Evolutionary conservation across 345 rosid genomes (phyloP), one percentile per base, ranked within the genome.

Genomic region (Populus pruinosa): DNA sequence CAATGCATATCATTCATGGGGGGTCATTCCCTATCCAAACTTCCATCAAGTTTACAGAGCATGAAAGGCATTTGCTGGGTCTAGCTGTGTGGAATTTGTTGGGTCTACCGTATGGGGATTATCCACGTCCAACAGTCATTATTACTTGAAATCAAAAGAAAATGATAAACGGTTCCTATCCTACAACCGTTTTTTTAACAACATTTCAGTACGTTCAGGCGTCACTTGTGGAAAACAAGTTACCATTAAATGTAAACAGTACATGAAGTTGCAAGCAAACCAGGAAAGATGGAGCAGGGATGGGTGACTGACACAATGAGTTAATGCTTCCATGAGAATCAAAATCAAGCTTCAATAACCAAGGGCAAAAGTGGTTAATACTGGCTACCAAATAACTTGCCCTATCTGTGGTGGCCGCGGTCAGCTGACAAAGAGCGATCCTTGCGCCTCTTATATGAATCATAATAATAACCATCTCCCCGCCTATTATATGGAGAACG

Each of bases 401-500:
- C 20, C 75, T 78, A 82, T 77, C 86, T 80, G 1, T 59, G 70
- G 62, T 78, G 55, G 55, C 81, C 66, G 8, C 78, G 78, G 4
- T 82, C 80, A 29, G 83, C 82, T 13, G 86, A 86, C 73, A 79
- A 10, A 12, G 85, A 81, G 39, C 76, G 76, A 20, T 84, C 88
- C 80, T 84, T 64, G 74, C 71, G 89, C 31, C 89, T 83, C 83
- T 77, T 84, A 50, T 78, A 23, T 1, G 87, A 75, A 77, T 86
- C 87, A 25, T 81, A 69, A 21, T 81, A 69, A 21, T 70, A 62
- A 72, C 79, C 82, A 33, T 71, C 88, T 74, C 71, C 76, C 82
- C 85, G 80, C 76, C 87, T 80, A 38, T 77, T 73, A 59, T 70
- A 35, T 6, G 90, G 90, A 31, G 91, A 86, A 5, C 87, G 88